Base-by-base conservation (phyloP, 2,329 filamentous ascomycete species). In the Ceratocystis papillata region DNA sequence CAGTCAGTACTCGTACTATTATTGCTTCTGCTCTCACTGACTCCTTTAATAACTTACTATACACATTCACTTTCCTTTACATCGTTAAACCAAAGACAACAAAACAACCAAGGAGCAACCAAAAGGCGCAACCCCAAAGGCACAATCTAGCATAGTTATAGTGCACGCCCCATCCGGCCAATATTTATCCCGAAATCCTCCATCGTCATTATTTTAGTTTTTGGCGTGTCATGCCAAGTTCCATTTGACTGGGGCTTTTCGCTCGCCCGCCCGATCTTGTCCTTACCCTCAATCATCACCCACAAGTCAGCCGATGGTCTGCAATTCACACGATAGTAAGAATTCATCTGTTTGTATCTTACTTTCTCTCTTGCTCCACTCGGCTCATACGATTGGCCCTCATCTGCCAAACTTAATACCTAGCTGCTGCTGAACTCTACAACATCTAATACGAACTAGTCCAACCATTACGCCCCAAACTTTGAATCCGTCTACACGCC, bases 171-270 rank as follows among this genome's bases (percentile, higher is more conserved):
- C 55, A 59, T 59, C 55, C 55, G 55, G 55, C 25, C 55, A 59
- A 59, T 59, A 37, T 37, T 59, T 59, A 59, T 37, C 55, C 55
- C 55, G 55, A 59, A 30, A 37, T 59, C 55, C 55, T 59, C 55
- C 55, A 59, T 59, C 55, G 55, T 59, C 55, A 59, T 59, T 57
- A 57, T 57, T 57, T 37, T 59, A 37, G 55, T 30, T 33, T 41
- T 59, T 59, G 28, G 12, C 55, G 55, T 59, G 55, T 37, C 28
- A 59, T 25, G 55, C 28, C 55, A 15, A 59, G 15, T 37, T 59
- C 28, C 55, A 59, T n/a, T 37, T n/a, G 55, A 37, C 55, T 59
- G 28, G 25, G 28, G 17, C 17, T 59, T 25, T 59, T 53, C 20
- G 20, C 55, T 37, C 55, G 55, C 55, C 33, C 55, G 30, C 55